Conservation (phyloP, 371 early-diverging fungal species). For the Lichtheimia ramosa region DNA sequence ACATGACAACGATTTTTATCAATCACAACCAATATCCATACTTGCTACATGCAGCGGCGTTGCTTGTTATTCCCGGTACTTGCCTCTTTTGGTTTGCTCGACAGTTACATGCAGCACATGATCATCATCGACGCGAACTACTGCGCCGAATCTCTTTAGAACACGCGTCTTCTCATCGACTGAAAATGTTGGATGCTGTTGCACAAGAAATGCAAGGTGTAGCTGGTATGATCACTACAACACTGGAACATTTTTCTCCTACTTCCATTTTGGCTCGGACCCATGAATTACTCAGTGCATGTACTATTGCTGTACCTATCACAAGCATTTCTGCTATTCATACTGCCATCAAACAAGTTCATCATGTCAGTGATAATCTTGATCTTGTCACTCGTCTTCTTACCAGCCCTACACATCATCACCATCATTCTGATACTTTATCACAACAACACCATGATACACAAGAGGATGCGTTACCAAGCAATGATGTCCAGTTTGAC, state of each 20-base stretch:
- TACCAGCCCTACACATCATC: background rate
- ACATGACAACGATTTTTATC: no score
- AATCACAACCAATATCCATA: no score
- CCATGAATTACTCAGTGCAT: slow-evolving; percentile 47
- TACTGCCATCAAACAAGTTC: background rate
- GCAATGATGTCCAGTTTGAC: background rate
- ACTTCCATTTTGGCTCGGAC: slow-evolving; percentile 27
- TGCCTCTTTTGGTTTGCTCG: no score
- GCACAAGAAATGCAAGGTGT: slow-evolving; percentile 50
- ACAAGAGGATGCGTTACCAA: background rate
- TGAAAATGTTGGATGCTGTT: slow-evolving; percentile 22
- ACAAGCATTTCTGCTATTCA: slow-evolving; percentile 40
- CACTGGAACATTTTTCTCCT: slow-evolving; percentile 50
- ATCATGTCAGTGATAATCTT: background rate
- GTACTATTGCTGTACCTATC: slow-evolving; percentile 50
- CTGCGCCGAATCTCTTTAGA: no score
- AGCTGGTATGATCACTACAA: slow-evolving; percentile 42
- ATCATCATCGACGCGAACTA: no score
- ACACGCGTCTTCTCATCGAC: background rate
- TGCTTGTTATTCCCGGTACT: no score
- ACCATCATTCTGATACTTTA: no score
- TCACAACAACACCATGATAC: no score
- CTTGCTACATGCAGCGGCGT: no score
- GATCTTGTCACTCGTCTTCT: background rate
- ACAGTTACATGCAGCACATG: no score